Conservation (phyloP, 768 basidiomycete species). For the Trametes cubensis region DNA sequence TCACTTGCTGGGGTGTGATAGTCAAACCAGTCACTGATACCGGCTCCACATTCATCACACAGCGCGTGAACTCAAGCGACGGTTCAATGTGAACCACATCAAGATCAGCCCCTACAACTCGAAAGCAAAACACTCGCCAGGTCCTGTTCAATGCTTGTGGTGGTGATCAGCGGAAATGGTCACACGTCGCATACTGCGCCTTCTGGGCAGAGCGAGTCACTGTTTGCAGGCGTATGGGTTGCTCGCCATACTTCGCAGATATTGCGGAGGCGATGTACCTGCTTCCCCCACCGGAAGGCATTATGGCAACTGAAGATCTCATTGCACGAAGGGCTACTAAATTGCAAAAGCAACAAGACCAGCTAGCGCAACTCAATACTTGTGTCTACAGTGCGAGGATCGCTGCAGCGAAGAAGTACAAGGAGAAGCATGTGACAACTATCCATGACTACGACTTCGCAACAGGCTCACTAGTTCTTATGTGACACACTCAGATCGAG, state of each 20-base stretch:
- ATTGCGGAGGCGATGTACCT: slow-evolving; percentile 26
- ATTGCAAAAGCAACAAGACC: slow-evolving; percentile 1
- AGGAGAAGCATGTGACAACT: neutral
- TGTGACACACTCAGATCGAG: slow-evolving; percentile 31
- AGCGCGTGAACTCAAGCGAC: slow-evolving; percentile 27
- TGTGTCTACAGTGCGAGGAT: slow-evolving; percentile 3
- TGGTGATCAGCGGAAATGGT: slow-evolving; percentile 28
- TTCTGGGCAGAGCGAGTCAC: slow-evolving; percentile 45
- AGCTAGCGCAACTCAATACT: neutral
- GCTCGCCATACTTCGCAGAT: slow-evolving; percentile 34
- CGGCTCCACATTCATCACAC: slow-evolving; percentile 33
- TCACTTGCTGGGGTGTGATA: slow-evolving; percentile 44
- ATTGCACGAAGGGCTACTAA: slow-evolving; percentile 3
- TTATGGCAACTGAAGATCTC: slow-evolving; percentile 14
- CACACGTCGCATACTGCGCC: slow-evolving; percentile 25
- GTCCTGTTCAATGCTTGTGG: slow-evolving; percentile 38
- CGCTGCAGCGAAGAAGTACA: slow-evolving; percentile 1
- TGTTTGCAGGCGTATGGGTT: slow-evolving; percentile 31
- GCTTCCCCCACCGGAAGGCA: slow-evolving; percentile 3
- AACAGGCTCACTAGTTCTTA: slow-evolving; percentile 29
- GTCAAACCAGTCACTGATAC: slow-evolving; percentile 46
- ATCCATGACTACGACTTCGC: slow-evolving; percentile 28
- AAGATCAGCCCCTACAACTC: slow-evolving; percentile 47
- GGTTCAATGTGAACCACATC: slow-evolving; percentile 41
- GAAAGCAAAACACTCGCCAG: slow-evolving; percentile 41